These are phyloP conservation scores for Verticillium zaregamsianum DNA, from an alignment of 2,329 filamentous ascomycete species.

Conservation along the genomic window DNA sequence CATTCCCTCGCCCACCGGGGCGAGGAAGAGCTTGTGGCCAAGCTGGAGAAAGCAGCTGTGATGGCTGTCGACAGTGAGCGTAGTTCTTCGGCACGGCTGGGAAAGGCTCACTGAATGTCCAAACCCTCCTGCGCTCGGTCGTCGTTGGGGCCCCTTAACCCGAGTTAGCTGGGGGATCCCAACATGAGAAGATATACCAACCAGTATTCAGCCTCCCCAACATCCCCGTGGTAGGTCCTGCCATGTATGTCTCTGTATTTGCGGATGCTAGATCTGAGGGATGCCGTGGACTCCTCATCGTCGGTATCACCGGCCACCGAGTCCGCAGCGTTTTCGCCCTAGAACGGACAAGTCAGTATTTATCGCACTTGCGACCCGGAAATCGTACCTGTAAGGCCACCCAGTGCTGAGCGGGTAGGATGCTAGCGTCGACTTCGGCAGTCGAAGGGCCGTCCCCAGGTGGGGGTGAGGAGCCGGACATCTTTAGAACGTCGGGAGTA, in stretches of 20 bases:
- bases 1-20: neutral
- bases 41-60: neutral
- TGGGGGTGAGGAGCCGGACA: too few species aligned
- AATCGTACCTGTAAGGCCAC: neutral
- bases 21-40: neutral
- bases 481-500: too few species aligned
- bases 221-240: conserved; percentile 30
- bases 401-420: neutral
- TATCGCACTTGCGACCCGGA: neutral
- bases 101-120: neutral
- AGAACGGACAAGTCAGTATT: neutral
- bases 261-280: conserved; percentile 30
- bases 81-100: too few species aligned
- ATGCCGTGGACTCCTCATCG: conserved; percentile 19
- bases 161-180: neutral
- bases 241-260: conserved; percentile 32
- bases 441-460: neutral
- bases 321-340: neutral
- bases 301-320: neutral
- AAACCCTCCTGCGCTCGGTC: neutral
- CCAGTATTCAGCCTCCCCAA: neutral
- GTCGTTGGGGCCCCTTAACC: neutral
- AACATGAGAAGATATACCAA: neutral
- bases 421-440: neutral
- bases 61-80: neutral